A percentile compares a stretch with the other conserved stretches of the same genome.
Evolutionary conservation across 2,329 filamentous ascomycete genomes (phyloP).

Genomic region (Fusarium temperatum): DNA sequence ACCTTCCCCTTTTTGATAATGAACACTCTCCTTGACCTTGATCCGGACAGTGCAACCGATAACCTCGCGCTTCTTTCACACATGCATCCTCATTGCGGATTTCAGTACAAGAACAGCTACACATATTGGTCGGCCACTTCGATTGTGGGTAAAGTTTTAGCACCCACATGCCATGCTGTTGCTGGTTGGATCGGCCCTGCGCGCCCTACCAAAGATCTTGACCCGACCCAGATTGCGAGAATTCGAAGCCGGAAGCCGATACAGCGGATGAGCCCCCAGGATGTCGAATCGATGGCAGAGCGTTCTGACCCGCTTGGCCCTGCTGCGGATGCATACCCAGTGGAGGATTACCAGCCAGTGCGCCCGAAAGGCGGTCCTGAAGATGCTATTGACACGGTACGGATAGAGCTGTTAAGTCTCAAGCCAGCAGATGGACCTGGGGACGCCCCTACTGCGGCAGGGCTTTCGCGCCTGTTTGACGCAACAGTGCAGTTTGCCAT

Average conservation of each 20-base stretch:
- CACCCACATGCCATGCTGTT: conserved; percentile 74
- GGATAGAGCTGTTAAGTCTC: conserved; percentile 74
- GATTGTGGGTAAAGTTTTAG: conserved; percentile 80
- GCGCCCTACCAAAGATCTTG: conserved; percentile 72
- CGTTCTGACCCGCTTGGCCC: conserved; percentile 76
- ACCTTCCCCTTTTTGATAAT: conserved; percentile 79
- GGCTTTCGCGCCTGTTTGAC: conserved; percentile 62
- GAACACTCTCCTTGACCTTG: conserved; percentile 80
- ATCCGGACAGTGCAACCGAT: conserved; percentile 72
- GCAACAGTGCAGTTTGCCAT: conserved; percentile 72
- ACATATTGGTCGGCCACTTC: conserved; percentile 80
- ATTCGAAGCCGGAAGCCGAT: conserved; percentile 69
- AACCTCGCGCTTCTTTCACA: conserved; percentile 74
- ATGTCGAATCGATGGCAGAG: conserved; percentile 72
- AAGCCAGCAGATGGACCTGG: conserved; percentile 52
- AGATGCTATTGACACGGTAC: conserved; percentile 70
- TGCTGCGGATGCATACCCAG: conserved; percentile 67
- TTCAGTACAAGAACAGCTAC: conserved; percentile 77
- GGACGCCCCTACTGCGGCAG: conserved; percentile 33
- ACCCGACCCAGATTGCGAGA: conserved; percentile 74
- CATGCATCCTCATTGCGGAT: conserved; percentile 73
- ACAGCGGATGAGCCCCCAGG: conserved; percentile 64
- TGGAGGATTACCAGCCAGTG: conserved; percentile 73
- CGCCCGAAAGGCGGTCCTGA: conserved; percentile 62
- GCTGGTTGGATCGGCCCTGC: conserved; percentile 81